Percentiles rank a stretch among this genome's conserved stretches.
Conservation (phyloP, 768 basidiomycete species). For the Suillus brevipes region DNA sequence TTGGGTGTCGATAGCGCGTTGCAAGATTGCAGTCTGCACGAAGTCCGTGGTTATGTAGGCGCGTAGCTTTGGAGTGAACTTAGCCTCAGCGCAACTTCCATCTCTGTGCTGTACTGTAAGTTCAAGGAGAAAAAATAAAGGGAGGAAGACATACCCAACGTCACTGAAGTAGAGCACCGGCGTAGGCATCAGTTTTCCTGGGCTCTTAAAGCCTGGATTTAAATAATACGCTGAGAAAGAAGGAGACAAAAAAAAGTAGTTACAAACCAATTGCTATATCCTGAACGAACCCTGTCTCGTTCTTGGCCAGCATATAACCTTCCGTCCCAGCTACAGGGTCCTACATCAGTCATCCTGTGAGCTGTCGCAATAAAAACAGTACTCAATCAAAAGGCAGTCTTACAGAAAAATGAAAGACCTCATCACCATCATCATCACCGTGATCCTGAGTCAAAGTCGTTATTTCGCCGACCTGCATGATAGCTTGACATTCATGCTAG, state of each 20-base stretch:
- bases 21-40: background rate
- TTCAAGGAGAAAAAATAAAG: background rate
- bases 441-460: background rate
- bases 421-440: background rate
- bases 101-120: background rate
- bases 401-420: background rate
- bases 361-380: background rate
- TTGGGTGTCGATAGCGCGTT: background rate
- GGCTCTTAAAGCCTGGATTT: background rate
- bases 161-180: background rate
- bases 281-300: background rate
- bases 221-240: background rate
- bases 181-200: background rate
- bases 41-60: conserved; percentile 4
- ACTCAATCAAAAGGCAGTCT: background rate
- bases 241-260: background rate
- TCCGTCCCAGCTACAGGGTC: background rate
- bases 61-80: background rate
- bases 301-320: background rate
- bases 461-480: background rate
- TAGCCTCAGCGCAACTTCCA: background rate
- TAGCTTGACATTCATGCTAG: background rate
- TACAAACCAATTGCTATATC: background rate
- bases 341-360: background rate
- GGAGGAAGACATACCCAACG: background rate